Percentiles rank a stretch among this genome's conserved stretches.
Conservation (phyloP, 495 filamentous ascomycete species). For the Pseudomonodictys pantanalensis region DNA sequence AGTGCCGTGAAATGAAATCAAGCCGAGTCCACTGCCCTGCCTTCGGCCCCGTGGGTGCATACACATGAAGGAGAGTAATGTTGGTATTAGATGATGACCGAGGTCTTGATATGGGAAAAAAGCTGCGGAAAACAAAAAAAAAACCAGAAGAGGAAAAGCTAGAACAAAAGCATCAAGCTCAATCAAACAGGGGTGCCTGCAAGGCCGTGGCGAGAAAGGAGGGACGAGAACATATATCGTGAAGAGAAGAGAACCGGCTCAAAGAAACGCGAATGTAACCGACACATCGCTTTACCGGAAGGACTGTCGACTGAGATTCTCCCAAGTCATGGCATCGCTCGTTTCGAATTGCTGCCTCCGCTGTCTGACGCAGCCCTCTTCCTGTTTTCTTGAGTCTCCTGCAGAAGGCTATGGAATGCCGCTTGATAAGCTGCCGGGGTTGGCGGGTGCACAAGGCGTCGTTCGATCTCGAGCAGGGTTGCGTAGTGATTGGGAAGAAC, state of each 20-base stretch:
- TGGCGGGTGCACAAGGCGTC: neutral
- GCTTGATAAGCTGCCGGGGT: conserved; percentile 17
- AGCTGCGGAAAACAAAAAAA: neutral
- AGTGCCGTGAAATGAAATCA: too few species aligned
- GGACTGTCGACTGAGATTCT: too few species aligned
- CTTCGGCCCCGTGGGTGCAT: too few species aligned
- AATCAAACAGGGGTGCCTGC: neutral
- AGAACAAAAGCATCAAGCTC: neutral
- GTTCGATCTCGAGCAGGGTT: conserved; percentile 4
- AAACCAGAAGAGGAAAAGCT: neutral
- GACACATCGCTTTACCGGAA: too few species aligned
- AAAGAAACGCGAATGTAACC: too few species aligned
- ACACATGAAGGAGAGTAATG: too few species aligned
- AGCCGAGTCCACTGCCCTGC: too few species aligned
- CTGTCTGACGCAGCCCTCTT: conserved; percentile 21
- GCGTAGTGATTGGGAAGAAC: conserved; percentile 26
- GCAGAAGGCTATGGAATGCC: conserved; percentile 13
- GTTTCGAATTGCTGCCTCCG: conserved; percentile 23
- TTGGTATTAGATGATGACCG: too few species aligned
- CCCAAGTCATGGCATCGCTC: conserved; percentile 23
- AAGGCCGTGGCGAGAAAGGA: too few species aligned
- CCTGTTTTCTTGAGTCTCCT: conserved; percentile 11
- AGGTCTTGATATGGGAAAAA: neutral
- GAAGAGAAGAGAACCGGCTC: too few species aligned
- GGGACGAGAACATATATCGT: too few species aligned